Evolutionary conservation across 2,329 filamentous ascomycete species (phyloP), one percentile per base, ranked within the genome.

Genomic region (Ciborinia camelliae): DNA sequence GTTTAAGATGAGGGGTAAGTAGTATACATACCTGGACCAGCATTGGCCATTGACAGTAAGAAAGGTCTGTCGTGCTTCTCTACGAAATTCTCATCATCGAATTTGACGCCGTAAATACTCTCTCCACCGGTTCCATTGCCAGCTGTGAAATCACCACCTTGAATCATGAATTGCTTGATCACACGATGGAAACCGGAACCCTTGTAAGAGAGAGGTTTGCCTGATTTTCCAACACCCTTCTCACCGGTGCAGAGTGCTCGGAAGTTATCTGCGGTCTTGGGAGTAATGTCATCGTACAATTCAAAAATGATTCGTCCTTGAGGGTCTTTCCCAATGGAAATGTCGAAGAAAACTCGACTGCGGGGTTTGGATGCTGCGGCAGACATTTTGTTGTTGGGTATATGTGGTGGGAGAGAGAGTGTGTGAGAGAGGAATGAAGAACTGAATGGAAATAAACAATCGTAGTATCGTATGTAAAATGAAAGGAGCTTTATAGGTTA

Each of bases 121-220:
- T 98, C 95, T 74, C 94, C 94, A 69, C 94, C 94, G 32, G 94
- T 98, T 70, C 94, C 95, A 76, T 98, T 94, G 76, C 92, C 92
- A 63, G 86, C 88, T 57, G 94, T 99, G 78, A 99, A 99, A 78
- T 98, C 95, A 79, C 95, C 94, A 75, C 95, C 93, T 81, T 97
- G 90, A 75, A 97, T 95, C 94, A 99, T 98, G 80, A 99, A 99
- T 74, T 91, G 86, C 83, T 97, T 97, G 81, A 99, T 99, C 69
- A 99, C 90, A 60, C 94, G 90, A 82, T 99, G 94, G 83, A 99
- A 98, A 72, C 81, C 82, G 67, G 91, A 96, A 71, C 91, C 90
- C 83, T 97, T 97, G 86, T 92, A 99, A 82, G 91, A 90, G 62
- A 99, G 84, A 53, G 89, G 90, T 80, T 93, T 93, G 76, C 92